Conservation (phyloP, 2,329 filamentous ascomycete species). For the Fusarium guadeloupense region DNA sequence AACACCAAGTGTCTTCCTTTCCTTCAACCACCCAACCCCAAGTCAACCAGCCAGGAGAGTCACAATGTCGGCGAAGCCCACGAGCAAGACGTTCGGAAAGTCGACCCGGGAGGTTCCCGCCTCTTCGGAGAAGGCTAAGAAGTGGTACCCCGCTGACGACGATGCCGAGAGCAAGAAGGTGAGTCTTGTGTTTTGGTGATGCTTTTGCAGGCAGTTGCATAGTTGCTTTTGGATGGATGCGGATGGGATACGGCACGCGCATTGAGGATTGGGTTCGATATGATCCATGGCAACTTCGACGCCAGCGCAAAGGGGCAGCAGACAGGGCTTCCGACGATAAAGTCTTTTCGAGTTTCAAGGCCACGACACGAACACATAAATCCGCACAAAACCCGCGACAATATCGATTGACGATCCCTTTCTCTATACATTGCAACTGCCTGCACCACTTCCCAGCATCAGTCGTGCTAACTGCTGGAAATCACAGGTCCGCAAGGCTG, state of each 20-base stretch:
- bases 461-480: conserved; percentile 45
- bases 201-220: conserved; percentile 28
- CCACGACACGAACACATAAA: conserved; percentile 28
- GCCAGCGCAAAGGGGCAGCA: conserved; percentile 19
- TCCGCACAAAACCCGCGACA: conserved; percentile 9
- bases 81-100: conserved; percentile 97
- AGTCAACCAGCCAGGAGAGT: conserved; percentile 57
- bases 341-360: conserved; percentile 26
- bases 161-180: conserved; percentile 92
- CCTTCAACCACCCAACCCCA: conserved; percentile 48
- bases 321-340: conserved; percentile 12
- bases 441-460: conserved; percentile 17
- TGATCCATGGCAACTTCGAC: conserved; percentile 17
- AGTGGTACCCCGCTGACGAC: conserved; percentile 99
- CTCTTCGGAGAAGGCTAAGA: conserved; percentile 90
- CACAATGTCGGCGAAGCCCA: conserved; percentile 78
- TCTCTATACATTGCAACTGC: conserved; percentile 2
- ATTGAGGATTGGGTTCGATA: conserved; percentile 15
- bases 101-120: conserved; percentile 91
- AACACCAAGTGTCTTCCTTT: conserved; percentile 52
- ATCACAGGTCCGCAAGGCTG: conserved; percentile 88
- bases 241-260: conserved; percentile 18
- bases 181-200: conserved; percentile 64
- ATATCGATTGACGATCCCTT: conserved; percentile 29
- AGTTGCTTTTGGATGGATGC: conserved; percentile 3